Conservation (phyloP, 192 early-diverging fungal species). For the Coemansia sp. region DNA sequence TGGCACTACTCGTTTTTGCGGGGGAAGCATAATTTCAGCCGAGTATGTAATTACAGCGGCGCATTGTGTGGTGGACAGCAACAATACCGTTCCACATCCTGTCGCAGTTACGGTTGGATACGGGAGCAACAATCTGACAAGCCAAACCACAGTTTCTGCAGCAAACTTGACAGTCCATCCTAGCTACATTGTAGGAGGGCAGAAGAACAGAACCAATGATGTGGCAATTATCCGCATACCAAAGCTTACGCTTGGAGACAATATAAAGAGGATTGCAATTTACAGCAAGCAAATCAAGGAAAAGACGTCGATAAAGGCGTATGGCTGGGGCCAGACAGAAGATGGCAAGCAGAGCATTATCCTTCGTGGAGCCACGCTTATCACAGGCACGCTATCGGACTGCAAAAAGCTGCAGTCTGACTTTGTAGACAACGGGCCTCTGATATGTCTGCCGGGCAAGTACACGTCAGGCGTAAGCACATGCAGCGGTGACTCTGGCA, state of each 20-base stretch:
- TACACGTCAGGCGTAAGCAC: constrained; percentile 1
- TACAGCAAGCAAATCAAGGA: not conserved
- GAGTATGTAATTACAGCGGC: not conserved
- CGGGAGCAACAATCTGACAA: not conserved
- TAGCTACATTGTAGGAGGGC: not conserved
- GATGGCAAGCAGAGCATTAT: not conserved
- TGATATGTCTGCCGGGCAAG: not conserved
- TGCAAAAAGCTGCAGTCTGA: not conserved
- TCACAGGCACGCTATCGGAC: not conserved
- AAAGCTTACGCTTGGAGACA: not conserved
- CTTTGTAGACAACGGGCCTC: not conserved
- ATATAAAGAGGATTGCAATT: not conserved
- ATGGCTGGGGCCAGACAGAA: not conserved
- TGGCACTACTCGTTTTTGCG: not conserved
- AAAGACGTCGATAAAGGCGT: not conserved
- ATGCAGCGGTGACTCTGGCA: not conserved
- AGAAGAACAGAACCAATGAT: not conserved
- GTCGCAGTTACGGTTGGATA: not conserved
- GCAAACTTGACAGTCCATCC: not conserved
- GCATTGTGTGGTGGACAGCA: not conserved
- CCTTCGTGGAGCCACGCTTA: not conserved
- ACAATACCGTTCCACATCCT: not conserved
- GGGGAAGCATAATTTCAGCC: not conserved
- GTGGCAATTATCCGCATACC: not conserved
- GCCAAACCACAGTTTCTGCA: not conserved